Evolutionary conservation across 2,329 filamentous ascomycete species (phyloP).

Genomic region (Penicillium sp.): DNA sequence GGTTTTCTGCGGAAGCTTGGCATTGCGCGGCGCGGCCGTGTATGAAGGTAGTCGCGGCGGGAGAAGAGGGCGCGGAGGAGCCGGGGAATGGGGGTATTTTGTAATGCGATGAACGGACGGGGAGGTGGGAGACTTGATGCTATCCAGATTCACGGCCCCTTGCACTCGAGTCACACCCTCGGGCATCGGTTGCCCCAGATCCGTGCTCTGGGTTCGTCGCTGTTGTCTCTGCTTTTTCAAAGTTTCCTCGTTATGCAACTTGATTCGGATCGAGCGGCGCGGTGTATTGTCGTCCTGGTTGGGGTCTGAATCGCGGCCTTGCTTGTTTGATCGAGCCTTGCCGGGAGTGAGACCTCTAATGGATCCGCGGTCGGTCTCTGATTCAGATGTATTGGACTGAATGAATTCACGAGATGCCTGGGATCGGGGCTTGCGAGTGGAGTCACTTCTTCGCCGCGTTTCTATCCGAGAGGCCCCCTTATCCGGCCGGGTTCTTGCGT

Average conservation of each 20-base stretch:
- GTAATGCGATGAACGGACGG: constrained; percentile 71
- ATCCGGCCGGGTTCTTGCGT: constrained; percentile 20
- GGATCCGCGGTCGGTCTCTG: constrained; percentile 49
- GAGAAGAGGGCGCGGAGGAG: constrained; percentile 85
- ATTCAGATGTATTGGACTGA: constrained; percentile 57
- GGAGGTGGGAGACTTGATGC: constrained; percentile 91
- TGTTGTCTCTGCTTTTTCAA: constrained; percentile 66
- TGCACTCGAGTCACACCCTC: constrained; percentile 27
- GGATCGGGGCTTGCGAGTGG: constrained; percentile 34
- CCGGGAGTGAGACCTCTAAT: constrained; percentile 23
- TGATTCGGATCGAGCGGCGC: constrained; percentile 85
- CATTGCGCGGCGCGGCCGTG: constrained; percentile 52
- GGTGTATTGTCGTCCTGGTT: constrained; percentile 65
- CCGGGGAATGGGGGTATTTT: constrained; percentile 86
- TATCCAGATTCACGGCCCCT: constrained; percentile 67
- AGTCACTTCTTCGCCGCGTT: constrained; percentile 31
- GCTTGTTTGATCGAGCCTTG: constrained; percentile 31
- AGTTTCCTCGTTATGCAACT: constrained; percentile 77
- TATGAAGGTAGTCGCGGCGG: constrained; percentile 90
- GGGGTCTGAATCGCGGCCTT: constrained; percentile 26
- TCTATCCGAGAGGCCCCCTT: constrained; percentile 28
- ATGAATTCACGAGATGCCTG: constrained; percentile 45
- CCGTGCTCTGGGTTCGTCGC: constrained; percentile 34
- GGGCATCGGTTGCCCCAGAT: constrained; percentile 30
- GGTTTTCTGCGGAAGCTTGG: constrained; percentile 74